These are phyloP conservation scores for Neofusicoccum umdonicola DNA, from an alignment of 2,329 filamentous ascomycete genomes.

Conservation along the genomic window DNA sequence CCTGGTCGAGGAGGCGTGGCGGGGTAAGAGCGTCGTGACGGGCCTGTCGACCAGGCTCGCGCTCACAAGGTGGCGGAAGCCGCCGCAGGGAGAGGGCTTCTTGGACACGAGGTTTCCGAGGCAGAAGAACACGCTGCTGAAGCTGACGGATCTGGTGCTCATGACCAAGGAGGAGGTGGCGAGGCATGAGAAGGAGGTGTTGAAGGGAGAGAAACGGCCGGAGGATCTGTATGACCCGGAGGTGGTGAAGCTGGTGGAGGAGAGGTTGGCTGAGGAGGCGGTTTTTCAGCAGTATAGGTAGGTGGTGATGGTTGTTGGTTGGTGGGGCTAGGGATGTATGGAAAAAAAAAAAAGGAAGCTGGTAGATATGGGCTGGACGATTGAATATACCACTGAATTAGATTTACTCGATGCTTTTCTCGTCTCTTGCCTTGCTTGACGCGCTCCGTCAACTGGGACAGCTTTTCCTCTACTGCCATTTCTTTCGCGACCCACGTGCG, in stretches of 20 bases:
- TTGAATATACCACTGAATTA: no score
- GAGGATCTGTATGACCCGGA: slow-evolving; percentile 73
- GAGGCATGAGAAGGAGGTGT: slow-evolving; percentile 74
- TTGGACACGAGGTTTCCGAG: slow-evolving; percentile 66
- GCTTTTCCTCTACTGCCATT: no score
- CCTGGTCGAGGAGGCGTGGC: slow-evolving; percentile 83
- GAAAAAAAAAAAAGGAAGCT: no score
- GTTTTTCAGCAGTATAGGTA: slow-evolving; percentile 49
- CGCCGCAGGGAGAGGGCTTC: slow-evolving; percentile 49
- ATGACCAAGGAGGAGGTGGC: slow-evolving; percentile 91
- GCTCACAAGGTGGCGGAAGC: slow-evolving; percentile 77
- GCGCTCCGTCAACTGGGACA: no score
- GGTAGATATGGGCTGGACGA: no score
- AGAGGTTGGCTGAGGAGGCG: slow-evolving; percentile 65
- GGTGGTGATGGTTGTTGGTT: neutral
- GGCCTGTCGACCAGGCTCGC: slow-evolving; percentile 76
- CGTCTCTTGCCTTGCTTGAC: no score
- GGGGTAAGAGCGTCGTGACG: slow-evolving; percentile 77
- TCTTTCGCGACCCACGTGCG: no score
- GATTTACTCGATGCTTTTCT: no score
- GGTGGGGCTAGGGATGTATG: no score
- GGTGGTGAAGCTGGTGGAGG: slow-evolving; percentile 66
- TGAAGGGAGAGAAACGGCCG: slow-evolving; percentile 64
- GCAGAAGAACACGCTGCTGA: slow-evolving; percentile 72
- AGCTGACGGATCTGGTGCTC: slow-evolving; percentile 71